Conservation (phyloP, 768 basidiomycete genomes). For the Exsudoporus frostii region DNA sequence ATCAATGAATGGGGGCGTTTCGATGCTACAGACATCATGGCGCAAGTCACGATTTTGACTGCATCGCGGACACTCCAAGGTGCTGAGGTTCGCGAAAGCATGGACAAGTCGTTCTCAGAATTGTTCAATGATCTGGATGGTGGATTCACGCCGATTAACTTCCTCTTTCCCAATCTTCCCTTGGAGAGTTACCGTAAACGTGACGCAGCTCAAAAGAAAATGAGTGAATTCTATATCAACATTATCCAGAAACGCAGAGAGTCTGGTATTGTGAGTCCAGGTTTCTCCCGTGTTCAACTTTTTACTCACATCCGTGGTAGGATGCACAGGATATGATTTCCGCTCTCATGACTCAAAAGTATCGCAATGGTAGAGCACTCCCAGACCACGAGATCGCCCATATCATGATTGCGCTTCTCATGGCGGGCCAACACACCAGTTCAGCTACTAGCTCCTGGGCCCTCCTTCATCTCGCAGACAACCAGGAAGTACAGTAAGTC, state of each 20-base stretch:
- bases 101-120: conserved; percentile 84
- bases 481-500: conserved; percentile 70
- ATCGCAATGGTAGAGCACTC: conserved; percentile 75
- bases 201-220: conserved; percentile 86
- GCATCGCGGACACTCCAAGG: conserved; percentile 94
- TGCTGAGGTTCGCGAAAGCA: conserved; percentile 70
- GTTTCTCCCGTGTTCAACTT: neutral
- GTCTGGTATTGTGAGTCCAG: conserved; percentile 38
- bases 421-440: conserved; percentile 99
- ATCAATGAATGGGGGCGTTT: conserved; percentile 78
- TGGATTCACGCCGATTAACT: conserved; percentile 94
- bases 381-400: conserved; percentile 93
- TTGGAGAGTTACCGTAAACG: conserved; percentile 85
- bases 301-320: conserved; percentile 31
- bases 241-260: conserved; percentile 76
- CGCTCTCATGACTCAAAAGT: conserved; percentile 77
- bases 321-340: conserved; percentile 91
- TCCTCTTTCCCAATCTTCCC: conserved; percentile 91
- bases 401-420: conserved; percentile 97
- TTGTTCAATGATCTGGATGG: conserved; percentile 88
- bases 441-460: conserved; percentile 91
- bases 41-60: conserved; percentile 92
- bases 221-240: conserved; percentile 89
- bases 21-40: conserved; percentile 66
- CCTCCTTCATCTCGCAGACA: conserved; percentile 80